Conservation (phyloP, 2,329 filamentous ascomycete species). For the Hirsutella thompsonii region DNA sequence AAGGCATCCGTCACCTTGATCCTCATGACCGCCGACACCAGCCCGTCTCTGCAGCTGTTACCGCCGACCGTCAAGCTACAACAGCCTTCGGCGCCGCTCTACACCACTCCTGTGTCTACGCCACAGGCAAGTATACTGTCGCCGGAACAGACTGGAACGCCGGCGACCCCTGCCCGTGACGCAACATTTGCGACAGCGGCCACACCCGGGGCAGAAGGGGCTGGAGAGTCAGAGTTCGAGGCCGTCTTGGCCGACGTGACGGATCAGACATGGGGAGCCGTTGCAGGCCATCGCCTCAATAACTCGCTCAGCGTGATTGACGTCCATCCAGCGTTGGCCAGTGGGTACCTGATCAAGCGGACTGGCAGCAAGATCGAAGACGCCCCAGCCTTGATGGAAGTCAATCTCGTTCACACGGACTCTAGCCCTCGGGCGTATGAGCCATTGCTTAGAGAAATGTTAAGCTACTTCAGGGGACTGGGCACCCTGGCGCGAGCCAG, state of each 20-base stretch:
- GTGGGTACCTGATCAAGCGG: conserved; percentile 54
- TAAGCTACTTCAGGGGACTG: conserved; percentile 55
- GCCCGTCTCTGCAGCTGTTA: conserved; percentile 49
- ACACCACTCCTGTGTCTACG: conserved; percentile 55
- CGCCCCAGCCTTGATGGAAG: conserved; percentile 46
- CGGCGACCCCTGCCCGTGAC: conserved; percentile 33
- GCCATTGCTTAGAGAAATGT: conserved; percentile 53
- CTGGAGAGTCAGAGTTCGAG: conserved; percentile 35
- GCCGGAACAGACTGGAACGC: conserved; percentile 43
- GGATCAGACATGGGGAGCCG: conserved; percentile 64
- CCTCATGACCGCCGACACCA: conserved; percentile 51
- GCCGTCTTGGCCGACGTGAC: conserved; percentile 58
- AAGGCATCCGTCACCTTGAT: conserved; percentile 40
- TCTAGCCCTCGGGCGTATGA: conserved; percentile 43
- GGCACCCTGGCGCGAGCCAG: conserved; percentile 56
- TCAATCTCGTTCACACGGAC: conserved; percentile 49
- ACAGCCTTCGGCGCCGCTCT: conserved; percentile 30
- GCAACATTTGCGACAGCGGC: conserved; percentile 24
- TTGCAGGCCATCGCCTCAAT: conserved; percentile 54
- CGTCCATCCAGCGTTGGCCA: conserved; percentile 43
- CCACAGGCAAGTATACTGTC: conserved; percentile 47
- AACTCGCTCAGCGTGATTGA: conserved; percentile 44
- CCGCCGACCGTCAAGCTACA: conserved; percentile 40
- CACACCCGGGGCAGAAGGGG: conserved; percentile 29
- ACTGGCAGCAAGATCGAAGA: conserved; percentile 43